phyloP scores from a whole-genome alignment of 2,329 filamentous ascomycete species.

The Fusarium cicatricum region DNA sequence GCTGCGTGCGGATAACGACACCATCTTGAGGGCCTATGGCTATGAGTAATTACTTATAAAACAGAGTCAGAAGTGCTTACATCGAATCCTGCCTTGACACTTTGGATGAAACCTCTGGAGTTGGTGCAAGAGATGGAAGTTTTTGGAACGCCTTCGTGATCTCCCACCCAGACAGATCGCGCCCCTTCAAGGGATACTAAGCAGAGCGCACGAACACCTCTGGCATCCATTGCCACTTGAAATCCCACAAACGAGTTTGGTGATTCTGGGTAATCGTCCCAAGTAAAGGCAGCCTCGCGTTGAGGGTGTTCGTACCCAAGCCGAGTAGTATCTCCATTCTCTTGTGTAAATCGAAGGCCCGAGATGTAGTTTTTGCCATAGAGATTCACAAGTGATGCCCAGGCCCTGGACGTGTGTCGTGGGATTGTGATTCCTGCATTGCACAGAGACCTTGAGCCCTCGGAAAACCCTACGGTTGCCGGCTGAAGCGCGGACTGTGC shows the following conservation, averaged over 20 bases:
- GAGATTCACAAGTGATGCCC: slow-evolving; percentile 1
- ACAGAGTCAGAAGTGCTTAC: neutral
- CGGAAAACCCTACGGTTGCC: neutral
- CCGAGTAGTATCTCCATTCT: neutral
- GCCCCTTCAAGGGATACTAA: neutral
- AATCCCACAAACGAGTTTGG: slow-evolving; percentile 1
- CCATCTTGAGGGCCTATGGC: slow-evolving; percentile 6
- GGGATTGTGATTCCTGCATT: neutral
- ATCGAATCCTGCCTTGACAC: slow-evolving; percentile 5
- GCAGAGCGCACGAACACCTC: slow-evolving; percentile 5
- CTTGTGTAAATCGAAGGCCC: slow-evolving; percentile 3
- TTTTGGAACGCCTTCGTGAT: slow-evolving; percentile 1
- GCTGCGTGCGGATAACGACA: slow-evolving; percentile 2
- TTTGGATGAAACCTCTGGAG: neutral
- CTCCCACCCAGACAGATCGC: slow-evolving; percentile 4
- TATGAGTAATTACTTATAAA: neutral
- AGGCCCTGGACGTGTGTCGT: neutral
- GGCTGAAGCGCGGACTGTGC: neutral
- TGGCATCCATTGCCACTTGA: slow-evolving; percentile 3
- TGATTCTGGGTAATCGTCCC: neutral
- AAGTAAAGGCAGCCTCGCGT: neutral
- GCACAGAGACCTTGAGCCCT: neutral
- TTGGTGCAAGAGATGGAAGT: neutral
- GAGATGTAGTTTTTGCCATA: slow-evolving; percentile 2
- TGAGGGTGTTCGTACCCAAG: slow-evolving; percentile 3